Conservation (phyloP, 768 basidiomycete genomes). For the Panaeolus cyanescens region DNA sequence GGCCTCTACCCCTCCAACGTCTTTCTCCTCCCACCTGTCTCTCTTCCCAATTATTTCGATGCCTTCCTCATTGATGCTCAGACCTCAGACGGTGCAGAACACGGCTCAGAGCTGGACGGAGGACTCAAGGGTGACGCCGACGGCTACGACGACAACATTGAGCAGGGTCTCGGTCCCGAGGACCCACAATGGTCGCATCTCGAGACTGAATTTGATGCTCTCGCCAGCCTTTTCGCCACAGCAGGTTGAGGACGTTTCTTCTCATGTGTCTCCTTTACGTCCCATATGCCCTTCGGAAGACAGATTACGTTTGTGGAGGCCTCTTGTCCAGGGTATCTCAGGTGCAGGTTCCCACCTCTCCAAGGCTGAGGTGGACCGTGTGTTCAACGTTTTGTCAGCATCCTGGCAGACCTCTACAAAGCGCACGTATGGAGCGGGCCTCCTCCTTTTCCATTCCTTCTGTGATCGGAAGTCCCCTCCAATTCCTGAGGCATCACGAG, state of each 20-base stretch:
- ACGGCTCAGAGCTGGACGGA: too few species aligned
- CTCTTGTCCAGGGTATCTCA: background rate
- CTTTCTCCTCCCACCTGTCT: slow-evolving; percentile 23
- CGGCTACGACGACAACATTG: too few species aligned
- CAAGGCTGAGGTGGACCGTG: background rate
- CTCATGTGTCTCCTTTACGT: background rate
- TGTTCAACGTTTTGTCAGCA: slow-evolving; percentile 16
- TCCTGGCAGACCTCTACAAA: slow-evolving; percentile 13
- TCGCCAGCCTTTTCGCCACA: background rate
- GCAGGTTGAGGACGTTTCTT: too few species aligned
- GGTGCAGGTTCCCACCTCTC: too few species aligned
- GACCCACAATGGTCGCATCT: background rate
- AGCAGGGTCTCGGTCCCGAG: too few species aligned
- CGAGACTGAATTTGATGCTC: slow-evolving; percentile 15
- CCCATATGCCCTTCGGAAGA: slow-evolving; percentile 22
- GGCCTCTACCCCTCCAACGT: slow-evolving; percentile 17
- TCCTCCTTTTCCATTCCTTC: slow-evolving; percentile 4
- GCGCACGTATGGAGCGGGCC: slow-evolving; percentile 4
- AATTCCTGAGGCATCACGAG: slow-evolving; percentile 24
- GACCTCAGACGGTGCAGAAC: too few species aligned
- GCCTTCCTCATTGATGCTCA: too few species aligned
- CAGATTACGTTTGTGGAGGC: slow-evolving; percentile 18
- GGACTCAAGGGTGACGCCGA: too few species aligned
- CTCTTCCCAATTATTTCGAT: slow-evolving; percentile 18
- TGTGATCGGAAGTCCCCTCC: background rate